Base-by-base conservation (phyloP, 2,329 filamentous ascomycete species). In the Fusarium goolgardi region DNA sequence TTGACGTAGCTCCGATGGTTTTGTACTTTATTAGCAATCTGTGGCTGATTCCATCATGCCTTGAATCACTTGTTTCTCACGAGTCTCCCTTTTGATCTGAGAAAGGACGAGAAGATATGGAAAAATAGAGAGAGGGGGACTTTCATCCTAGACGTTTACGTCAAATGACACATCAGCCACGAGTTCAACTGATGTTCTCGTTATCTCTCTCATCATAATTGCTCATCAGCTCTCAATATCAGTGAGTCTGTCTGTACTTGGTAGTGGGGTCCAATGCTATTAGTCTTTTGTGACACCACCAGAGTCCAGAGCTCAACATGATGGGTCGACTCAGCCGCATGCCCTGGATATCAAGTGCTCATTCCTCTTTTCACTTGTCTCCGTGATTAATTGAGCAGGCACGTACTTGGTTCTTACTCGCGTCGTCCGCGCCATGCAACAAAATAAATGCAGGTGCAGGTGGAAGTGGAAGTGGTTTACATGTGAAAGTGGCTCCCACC, bases 401-500 rank as follows among this genome's bases (percentile, higher is more conserved):
- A 59, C 20, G 34, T 40, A 34, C 13, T 9, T 13, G 12, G 21
- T 16, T 31, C 12, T 18, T 40, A 25, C 53, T 58, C 56, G 56
- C 27, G 32, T 58, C 32, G 55, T 60, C 44, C 55, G 51, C 45
- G 40, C 23, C 40, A 43, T 43, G 40, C 40, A 43, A 18, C 9
- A 18, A 18, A 25, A 25, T 49, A 40, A 20, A 25, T 16, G 46
- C 20, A 49, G 31, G 16, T 31, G 45, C 45, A 25, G 32, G 29
- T 41, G 20, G 34, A 56, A 29, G 12, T 21, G 41, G 12, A 43
- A 32, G 20, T 54, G 40, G 21, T 60, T 75, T 69, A 61, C 73
- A 75, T 75, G 73, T 75, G 73, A 75, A 73, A 75, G 72, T 71
- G 72, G 65, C 55, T 51, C 53, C 50, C 47, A 39, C 11, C 44